phyloP scores from a whole-genome alignment of 306 rosid species.

The Glycine latifolia region DNA sequence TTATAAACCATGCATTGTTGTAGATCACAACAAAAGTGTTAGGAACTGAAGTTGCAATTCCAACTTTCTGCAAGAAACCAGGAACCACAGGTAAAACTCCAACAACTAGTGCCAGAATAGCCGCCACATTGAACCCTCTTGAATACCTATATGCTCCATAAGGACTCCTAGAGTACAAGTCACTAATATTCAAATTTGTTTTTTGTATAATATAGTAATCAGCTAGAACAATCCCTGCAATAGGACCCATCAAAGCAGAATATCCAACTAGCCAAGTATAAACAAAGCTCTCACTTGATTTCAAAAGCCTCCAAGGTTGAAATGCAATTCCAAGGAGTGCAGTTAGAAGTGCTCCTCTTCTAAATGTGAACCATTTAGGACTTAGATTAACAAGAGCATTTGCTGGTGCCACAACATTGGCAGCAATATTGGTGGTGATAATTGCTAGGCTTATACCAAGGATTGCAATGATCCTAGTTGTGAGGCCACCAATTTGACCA shows the following conservation, averaged over 20 bases:
- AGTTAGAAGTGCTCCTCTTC: constrained; percentile 74
- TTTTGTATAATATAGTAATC: constrained; percentile 75
- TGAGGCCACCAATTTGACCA: constrained; percentile 74
- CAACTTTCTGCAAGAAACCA: constrained; percentile 83
- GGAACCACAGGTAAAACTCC: constrained; percentile 89
- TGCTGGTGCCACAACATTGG: constrained; percentile 95
- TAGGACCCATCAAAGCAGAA: constrained; percentile 90
- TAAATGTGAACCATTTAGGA: constrained; percentile 73
- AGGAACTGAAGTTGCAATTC: constrained; percentile 56
- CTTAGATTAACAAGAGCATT: constrained; percentile 85
- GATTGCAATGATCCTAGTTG: constrained; percentile 70
- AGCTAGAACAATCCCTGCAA: constrained; percentile 72
- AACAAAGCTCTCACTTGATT: constrained; percentile 89
- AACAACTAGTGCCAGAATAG: constrained; percentile 66
- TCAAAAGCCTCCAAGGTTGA: constrained; percentile 91
- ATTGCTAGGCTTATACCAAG: constrained; percentile 82
- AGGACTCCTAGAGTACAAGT: constrained; percentile 72
- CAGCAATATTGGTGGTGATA: constrained; percentile 88
- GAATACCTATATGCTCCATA: constrained; percentile 69
- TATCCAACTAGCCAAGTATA: constrained; percentile 93
- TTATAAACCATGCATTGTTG: constrained; percentile 90
- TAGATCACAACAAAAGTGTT: constrained; percentile 61
- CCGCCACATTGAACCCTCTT: constrained; percentile 75
- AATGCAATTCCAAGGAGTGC: constrained; percentile 84
- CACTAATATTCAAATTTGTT: constrained; percentile 55